Conservation (phyloP, 2,329 filamentous ascomycete genomes). For the Alternaria rosae region DNA sequence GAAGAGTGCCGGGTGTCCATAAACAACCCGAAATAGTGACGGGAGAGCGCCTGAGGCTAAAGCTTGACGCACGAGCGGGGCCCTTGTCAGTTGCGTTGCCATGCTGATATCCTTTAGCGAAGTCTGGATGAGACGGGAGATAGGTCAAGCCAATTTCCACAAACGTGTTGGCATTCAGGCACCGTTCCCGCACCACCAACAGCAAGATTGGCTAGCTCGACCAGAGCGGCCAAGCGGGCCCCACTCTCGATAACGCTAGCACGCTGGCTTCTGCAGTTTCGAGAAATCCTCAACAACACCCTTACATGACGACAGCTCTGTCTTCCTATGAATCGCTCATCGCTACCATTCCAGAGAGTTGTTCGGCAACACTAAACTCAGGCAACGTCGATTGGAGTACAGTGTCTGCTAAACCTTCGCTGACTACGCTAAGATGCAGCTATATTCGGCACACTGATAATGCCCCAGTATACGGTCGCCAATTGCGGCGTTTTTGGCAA, state of each 20-base stretch:
- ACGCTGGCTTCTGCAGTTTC: constrained; percentile 1
- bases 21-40: constrained; percentile 18
- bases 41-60: constrained; percentile 27
- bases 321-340: not conserved
- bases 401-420: not conserved
- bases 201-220: not conserved
- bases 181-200: constrained; percentile 8
- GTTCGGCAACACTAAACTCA: not conserved
- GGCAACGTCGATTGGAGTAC: not conserved
- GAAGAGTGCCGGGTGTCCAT: not conserved
- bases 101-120: constrained; percentile 10
- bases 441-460: not conserved
- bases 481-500: not conserved
- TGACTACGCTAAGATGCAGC: not conserved
- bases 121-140: constrained; percentile 15
- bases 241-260: not conserved
- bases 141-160: constrained; percentile 6
- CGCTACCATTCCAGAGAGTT: not conserved
- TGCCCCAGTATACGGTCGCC: not conserved
- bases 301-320: constrained; percentile 1
- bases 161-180: constrained; percentile 10
- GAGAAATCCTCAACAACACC: constrained; percentile 11
- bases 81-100: constrained; percentile 6
- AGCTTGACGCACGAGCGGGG: constrained; percentile 20
- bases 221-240: not conserved